Conservation (phyloP, 2,329 filamentous ascomycete species). For the Paecilomyces fulvus region DNA sequence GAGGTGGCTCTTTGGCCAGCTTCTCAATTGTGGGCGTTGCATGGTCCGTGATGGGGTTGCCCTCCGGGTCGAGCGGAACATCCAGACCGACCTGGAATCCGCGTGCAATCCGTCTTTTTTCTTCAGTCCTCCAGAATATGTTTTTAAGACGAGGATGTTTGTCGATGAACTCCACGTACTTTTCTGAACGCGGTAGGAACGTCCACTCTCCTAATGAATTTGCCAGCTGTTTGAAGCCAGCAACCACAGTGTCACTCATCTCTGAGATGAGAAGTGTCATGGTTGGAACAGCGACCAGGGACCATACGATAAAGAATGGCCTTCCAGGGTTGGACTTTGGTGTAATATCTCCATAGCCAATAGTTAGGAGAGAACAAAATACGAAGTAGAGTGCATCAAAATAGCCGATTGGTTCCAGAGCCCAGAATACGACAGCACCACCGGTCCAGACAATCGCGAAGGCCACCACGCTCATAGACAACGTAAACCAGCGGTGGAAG, state of each 20-base stretch:
- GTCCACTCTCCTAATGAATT: constrained; percentile 56
- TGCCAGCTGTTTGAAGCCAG: constrained; percentile 54
- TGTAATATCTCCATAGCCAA: constrained; percentile 76
- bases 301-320: constrained; percentile 92
- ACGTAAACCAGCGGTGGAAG: constrained; percentile 65
- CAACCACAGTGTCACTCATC: constrained; percentile 74
- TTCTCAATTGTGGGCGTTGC: constrained; percentile 32
- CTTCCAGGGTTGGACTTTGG: constrained; percentile 71
- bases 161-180: constrained; percentile 45
- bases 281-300: constrained; percentile 72
- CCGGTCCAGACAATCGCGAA: constrained; percentile 73
- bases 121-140: constrained; percentile 31
- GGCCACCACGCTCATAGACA: constrained; percentile 57
- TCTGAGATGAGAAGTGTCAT: constrained; percentile 82
- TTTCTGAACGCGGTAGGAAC: constrained; percentile 53
- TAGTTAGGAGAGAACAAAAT: constrained; percentile 73
- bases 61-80: constrained; percentile 9
- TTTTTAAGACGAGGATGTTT: constrained; percentile 34
- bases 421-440: constrained; percentile 69
- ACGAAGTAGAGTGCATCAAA: constrained; percentile 79
- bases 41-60: constrained; percentile 4
- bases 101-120: constrained; percentile 37
- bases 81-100: constrained; percentile 37
- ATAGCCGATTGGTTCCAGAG: constrained; percentile 53
- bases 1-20: constrained; percentile 38